phyloP scores from a whole-genome alignment of 2,329 filamentous ascomycete species.

The Aaosphaeria pasadenensis region DNA sequence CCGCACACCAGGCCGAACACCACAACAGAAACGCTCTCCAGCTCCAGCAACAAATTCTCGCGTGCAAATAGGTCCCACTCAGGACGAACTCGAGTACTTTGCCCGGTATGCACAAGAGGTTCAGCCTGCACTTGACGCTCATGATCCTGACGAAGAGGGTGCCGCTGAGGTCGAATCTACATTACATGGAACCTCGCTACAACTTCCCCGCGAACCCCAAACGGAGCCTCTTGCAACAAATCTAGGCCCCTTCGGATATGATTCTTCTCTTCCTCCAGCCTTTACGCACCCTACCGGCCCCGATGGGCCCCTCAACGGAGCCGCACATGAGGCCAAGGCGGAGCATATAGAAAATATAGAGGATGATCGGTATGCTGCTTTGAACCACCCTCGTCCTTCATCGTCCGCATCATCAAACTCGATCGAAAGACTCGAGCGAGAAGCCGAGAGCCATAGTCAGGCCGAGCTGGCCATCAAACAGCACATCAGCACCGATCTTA shows the following conservation, averaged over 20 bases:
- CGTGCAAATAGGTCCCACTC: constrained; percentile 30
- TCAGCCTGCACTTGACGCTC: constrained; percentile 75
- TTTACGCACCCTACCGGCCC: constrained; percentile 2
- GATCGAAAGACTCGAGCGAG: constrained; percentile 58
- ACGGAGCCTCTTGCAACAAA: constrained; percentile 43
- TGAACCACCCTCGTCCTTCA: constrained; percentile 34
- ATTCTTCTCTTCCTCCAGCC: constrained; percentile 23
- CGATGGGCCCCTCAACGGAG: constrained; percentile 6
- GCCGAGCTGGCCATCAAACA: constrained; percentile 73
- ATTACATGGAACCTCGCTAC: constrained; percentile 51
- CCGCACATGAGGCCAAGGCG: constrained; percentile 14
- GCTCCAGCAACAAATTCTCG: constrained; percentile 48
- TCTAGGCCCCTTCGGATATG: constrained; percentile 26
- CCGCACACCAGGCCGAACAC: constrained; percentile 55
- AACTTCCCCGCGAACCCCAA: constrained; percentile 38
- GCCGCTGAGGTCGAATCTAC: constrained; percentile 49
- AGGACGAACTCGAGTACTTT: constrained; percentile 69
- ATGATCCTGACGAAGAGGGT: constrained; percentile 71
- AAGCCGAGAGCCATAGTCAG: constrained; percentile 57
- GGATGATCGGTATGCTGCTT: constrained; percentile 14
- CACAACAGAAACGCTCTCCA: constrained; percentile 56
- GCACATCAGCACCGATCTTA: constrained; percentile 73
- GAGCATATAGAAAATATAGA: constrained; percentile 21
- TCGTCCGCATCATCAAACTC: constrained; percentile 45
- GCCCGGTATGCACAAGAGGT: constrained; percentile 71